These are phyloP conservation scores for Saccharomycopsis olivae DNA, from an alignment of 805 yeast species.

Conservation along the genomic window DNA sequence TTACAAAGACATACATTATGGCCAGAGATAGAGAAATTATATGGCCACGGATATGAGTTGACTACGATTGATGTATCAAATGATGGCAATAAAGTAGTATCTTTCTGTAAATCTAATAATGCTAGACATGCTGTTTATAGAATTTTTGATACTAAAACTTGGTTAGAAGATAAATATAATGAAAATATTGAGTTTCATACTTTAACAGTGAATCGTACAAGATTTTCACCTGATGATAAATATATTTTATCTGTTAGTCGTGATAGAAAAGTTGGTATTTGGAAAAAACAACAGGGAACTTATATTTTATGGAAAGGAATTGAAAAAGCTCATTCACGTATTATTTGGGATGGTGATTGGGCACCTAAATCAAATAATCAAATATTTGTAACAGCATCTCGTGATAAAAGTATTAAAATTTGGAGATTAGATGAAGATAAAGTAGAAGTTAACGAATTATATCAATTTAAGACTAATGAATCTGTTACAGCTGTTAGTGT, in stretches of 20 bases:
- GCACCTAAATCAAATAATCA: constrained; percentile 33
- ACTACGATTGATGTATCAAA: constrained; percentile 66
- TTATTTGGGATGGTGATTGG: constrained; percentile 96
- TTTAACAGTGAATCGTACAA: constrained; percentile 75
- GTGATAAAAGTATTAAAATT: constrained; percentile 70
- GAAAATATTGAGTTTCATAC: constrained; percentile 52
- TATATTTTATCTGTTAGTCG: constrained; percentile 72
- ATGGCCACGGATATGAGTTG: constrained; percentile 96
- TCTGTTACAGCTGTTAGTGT: constrained; percentile 65
- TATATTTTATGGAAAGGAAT: constrained; percentile 31
- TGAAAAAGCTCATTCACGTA: constrained; percentile 79
- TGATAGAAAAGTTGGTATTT: constrained; percentile 76
- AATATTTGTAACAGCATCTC: constrained; percentile 71
- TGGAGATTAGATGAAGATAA: constrained; percentile 40
- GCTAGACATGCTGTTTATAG: constrained; percentile 79
- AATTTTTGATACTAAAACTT: constrained; percentile 49
- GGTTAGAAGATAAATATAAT: constrained; percentile 49
- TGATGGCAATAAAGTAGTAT: constrained; percentile 55
- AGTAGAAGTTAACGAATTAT: not conserved
- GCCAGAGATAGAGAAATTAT: constrained; percentile 91
- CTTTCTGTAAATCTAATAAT: constrained; percentile 86
- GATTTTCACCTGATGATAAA: constrained; percentile 59
- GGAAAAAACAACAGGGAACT: constrained; percentile 34
- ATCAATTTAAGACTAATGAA: constrained; percentile 31
- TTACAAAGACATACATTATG: constrained; percentile 85